Evolutionary conservation across 768 basidiomycete species (phyloP), one percentile per base, ranked within the genome.

Genomic region (Leccinum variicolor): DNA sequence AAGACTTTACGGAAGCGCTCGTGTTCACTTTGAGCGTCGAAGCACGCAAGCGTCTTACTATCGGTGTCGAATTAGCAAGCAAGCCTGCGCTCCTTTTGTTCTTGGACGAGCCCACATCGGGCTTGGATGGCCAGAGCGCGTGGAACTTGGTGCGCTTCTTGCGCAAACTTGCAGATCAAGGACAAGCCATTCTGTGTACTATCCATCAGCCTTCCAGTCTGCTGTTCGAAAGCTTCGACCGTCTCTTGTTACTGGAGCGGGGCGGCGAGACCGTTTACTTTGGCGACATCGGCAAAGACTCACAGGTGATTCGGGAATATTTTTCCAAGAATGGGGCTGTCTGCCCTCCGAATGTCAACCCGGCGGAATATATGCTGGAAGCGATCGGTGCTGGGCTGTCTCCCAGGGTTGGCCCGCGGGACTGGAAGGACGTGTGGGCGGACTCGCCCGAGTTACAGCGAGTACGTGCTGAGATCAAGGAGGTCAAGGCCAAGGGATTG

Each of bases 181-280:
- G 93, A 11, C 92, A 94, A 65, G 89, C 91, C 45, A 94, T 94
- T 64, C 80, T 95, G 14, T 94, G 92, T 73, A 95, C 90, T 4
- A 92, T 94, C 63, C 92, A 93, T 61, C 92, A 94, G 62, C 92
- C 92, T 3, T 92, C 90, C 3, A 84, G 90, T 3, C 79, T 92
- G 19, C 76, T 96, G 2, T 95, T 96, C 73, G 88, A 93, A 71
- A 86, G 85, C 65, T 95, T 97, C 63, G 94, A 89, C 62, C 81
- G 85, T 39, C 73, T 88, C 47, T 69, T 90, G 26, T 75, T 89
- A 10, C 75, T 88, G 15, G 85, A 93, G 64, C 77, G 78, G 15
- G 94, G 94, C 2, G 94, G 94, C 7, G 86, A 91, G 69, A 94
- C 92, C 0, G 90, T 94, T n/a, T 96, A 95, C 78, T 95, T 92